These are phyloP conservation scores for Heterobasidion annosum DNA, from an alignment of 1,284 basidiomycete species.

Conservation along the genomic window DNA sequence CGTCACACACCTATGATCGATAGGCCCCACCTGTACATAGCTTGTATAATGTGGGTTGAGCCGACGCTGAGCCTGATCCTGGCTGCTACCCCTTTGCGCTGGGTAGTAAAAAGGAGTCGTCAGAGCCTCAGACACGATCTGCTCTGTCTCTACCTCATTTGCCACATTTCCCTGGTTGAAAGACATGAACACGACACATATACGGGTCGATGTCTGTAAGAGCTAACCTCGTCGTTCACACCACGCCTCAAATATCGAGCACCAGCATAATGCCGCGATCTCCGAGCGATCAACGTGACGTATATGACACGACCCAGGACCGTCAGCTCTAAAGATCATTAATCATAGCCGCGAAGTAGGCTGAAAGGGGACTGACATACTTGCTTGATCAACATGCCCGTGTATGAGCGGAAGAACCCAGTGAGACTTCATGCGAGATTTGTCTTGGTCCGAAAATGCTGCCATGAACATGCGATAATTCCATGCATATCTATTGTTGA, in stretches of 20 bases:
- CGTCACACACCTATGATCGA: neutral
- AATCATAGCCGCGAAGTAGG: neutral
- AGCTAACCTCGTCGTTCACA: conserved; percentile 76
- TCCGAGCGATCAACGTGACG: conserved; percentile 87
- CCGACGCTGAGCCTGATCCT: conserved; percentile 29
- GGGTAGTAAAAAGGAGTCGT: conserved; percentile 88
- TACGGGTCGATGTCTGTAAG: neutral
- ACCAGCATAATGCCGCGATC: conserved; percentile 94
- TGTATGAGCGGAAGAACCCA: conserved; percentile 95
- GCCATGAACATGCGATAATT: conserved; percentile 86
- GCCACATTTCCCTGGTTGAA: conserved; percentile 85
- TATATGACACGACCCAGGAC: conserved; percentile 89
- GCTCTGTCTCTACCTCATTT: conserved; percentile 99
- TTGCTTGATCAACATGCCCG: conserved; percentile 97
- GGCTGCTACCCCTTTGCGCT: conserved; percentile 22
- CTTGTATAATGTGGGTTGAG: conserved; percentile 87
- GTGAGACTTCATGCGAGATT: conserved; percentile 46
- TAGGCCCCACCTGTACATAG: conserved; percentile 70
- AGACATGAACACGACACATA: neutral
- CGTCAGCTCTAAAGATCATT: conserved; percentile 60
- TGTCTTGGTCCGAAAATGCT: conserved; percentile 36
- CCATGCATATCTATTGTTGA: conserved; percentile 94
- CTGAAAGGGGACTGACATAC: conserved; percentile 37
- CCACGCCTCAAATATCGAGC: conserved; percentile 94
- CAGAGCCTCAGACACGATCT: conserved; percentile 92